phyloP scores from a whole-genome alignment of 805 yeast species.

The Zygosaccharomyces siamensis region DNA sequence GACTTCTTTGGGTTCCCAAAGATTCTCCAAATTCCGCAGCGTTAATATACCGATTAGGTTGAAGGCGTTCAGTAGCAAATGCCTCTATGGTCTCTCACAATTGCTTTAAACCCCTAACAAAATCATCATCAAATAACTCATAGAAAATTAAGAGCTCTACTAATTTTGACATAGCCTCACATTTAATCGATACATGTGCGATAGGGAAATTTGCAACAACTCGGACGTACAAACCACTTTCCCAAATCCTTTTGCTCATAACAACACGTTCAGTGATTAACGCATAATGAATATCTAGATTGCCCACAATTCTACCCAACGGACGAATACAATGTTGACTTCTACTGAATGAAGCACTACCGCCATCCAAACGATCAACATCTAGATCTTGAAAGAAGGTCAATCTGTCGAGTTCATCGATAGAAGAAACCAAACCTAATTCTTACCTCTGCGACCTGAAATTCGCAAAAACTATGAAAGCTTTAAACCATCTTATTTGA shows the following conservation, averaged over 20 bases:
- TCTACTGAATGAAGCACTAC: neutral
- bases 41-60: neutral
- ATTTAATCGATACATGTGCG: constrained; percentile 17
- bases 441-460: neutral
- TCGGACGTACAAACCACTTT: constrained; percentile 7
- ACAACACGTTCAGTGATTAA: constrained; percentile 10
- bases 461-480: neutral
- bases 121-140: constrained; percentile 4
- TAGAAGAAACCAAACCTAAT: neutral
- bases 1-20: neutral
- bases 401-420: neutral
- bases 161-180: constrained; percentile 15
- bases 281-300: constrained; percentile 13
- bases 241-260: constrained; percentile 14
- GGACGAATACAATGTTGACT: constrained; percentile 9
- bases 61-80: neutral
- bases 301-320: constrained; percentile 12
- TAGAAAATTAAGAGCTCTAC: constrained; percentile 8
- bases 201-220: constrained; percentile 14
- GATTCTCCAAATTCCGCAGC: neutral
- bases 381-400: neutral
- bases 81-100: constrained; percentile 12
- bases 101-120: constrained; percentile 11
- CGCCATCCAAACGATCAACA: neutral
- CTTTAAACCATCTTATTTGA: neutral